phyloP scores from a whole-genome alignment of 257 asterid genomes.

The Solanum raphanifolium region DNA sequence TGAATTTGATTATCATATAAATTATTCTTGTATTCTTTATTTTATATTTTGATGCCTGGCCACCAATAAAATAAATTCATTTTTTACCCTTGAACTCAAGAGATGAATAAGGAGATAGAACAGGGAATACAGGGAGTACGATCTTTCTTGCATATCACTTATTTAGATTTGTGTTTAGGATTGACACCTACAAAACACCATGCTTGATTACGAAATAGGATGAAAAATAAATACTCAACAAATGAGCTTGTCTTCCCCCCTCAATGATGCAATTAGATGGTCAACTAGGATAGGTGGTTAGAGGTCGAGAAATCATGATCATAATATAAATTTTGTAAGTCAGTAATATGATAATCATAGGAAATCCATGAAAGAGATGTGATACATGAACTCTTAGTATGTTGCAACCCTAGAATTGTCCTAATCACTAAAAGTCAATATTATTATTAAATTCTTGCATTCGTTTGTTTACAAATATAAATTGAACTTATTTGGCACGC shows the following conservation, averaged over 20 bases:
- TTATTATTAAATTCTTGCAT: neutral
- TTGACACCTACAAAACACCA: neutral
- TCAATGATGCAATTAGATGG: neutral
- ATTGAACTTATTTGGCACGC: neutral
- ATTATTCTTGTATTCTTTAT: too few species aligned
- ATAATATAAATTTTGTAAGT: too few species aligned
- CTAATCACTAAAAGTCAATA: too few species aligned
- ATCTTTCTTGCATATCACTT: neutral
- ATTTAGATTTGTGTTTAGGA: neutral
- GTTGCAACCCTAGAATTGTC: too few species aligned
- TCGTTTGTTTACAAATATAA: neutral
- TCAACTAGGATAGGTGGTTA: neutral
- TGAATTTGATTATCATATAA: neutral
- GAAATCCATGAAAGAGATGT: neutral
- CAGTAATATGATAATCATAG: neutral
- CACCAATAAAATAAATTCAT: neutral
- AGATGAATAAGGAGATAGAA: too few species aligned
- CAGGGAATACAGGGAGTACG: too few species aligned
- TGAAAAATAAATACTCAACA: neutral
- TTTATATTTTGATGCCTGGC: neutral
- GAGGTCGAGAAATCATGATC: neutral
- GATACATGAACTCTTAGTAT: neutral
- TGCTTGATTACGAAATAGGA: neutral
- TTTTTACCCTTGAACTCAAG: neutral
- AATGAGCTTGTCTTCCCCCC: neutral